Percentiles rank a stretch among this genome's conserved stretches.
phyloP scores from a whole-genome alignment of 148 eudicot genomes.

The Rhododendron mucronatum region DNA sequence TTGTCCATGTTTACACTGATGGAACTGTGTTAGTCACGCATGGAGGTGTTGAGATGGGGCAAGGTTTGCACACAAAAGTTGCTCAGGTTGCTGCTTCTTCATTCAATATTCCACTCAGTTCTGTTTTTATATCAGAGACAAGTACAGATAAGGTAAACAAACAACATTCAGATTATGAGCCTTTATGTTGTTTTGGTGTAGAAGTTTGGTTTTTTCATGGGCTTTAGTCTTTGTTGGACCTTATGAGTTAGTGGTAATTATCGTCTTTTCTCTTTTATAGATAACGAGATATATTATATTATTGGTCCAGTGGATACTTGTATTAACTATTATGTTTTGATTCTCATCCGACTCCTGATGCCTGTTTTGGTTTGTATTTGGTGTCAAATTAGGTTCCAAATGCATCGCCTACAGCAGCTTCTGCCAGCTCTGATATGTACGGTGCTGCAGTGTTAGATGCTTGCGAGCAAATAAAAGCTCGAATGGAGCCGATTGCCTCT shows the following conservation, averaged over 20 bases:
- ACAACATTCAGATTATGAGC: background rate
- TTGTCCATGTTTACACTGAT: conserved; percentile 95
- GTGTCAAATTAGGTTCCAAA: conserved; percentile 71
- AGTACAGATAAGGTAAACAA: conserved; percentile 94
- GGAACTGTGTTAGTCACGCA: conserved; percentile 97
- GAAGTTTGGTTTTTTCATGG: background rate
- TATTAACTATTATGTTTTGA: background rate
- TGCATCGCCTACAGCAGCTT: conserved; percentile 97
- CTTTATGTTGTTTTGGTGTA: background rate
- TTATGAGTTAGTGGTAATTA: background rate
- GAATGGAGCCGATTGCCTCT: conserved; percentile 82
- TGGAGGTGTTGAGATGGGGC: conserved; percentile 99
- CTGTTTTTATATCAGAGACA: conserved; percentile 94
- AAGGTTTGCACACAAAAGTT: conserved; percentile 96
- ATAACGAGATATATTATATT: background rate
- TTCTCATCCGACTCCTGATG: background rate
- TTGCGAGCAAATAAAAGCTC: conserved; percentile 83
- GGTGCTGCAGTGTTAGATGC: conserved; percentile 99
- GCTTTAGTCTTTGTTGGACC: background rate
- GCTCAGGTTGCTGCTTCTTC: conserved; percentile 97
- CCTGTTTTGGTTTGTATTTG: conserved; percentile 9
- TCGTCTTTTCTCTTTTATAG: background rate
- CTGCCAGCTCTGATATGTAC: conserved; percentile 95
- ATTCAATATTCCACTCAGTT: conserved; percentile 78
- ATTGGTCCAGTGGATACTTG: background rate